A percentile compares a stretch with the other conserved stretches of the same genome.
phyloP scores from a whole-genome alignment of 2,329 filamentous ascomycete genomes.

The Fusarium staphyleae region DNA sequence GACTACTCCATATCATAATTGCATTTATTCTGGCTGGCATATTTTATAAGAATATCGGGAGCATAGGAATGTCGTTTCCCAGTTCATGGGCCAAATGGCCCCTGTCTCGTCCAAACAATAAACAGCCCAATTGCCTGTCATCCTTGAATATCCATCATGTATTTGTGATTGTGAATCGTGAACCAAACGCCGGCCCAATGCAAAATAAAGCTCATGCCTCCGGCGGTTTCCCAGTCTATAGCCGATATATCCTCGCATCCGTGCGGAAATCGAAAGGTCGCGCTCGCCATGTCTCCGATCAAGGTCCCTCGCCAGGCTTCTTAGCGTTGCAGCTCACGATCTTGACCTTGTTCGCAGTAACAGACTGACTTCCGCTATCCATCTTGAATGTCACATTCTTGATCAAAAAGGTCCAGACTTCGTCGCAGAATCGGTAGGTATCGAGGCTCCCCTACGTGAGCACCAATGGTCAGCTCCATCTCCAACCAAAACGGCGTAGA shows the following conservation, averaged over 20 bases:
- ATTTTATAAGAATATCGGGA: background rate
- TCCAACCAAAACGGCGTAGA: background rate
- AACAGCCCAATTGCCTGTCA: background rate
- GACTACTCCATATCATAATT: constrained; percentile 3
- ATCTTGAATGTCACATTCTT: constrained; percentile 99
- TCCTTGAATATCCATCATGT: constrained; percentile 11
- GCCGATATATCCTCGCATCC: constrained; percentile 2
- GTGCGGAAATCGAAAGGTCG: background rate
- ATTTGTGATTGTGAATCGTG: constrained; percentile 7
- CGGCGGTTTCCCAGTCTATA: constrained; percentile 31
- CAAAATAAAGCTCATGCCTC: constrained; percentile 27
- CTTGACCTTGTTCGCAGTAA: constrained; percentile 92
- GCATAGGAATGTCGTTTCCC: constrained; percentile 1
- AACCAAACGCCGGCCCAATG: constrained; percentile 40
- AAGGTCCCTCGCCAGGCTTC: constrained; percentile 55
- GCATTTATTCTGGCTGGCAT: constrained; percentile 11
- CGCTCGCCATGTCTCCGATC: background rate
- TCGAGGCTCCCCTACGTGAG: constrained; percentile 84
- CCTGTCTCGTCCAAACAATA: background rate
- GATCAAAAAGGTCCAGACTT: constrained; percentile 99
- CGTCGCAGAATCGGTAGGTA: constrained; percentile 98
- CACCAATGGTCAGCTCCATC: constrained; percentile 1
- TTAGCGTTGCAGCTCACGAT: constrained; percentile 98
- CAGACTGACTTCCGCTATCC: constrained; percentile 75
- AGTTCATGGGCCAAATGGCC: background rate